A percentile compares a stretch with the other conserved stretches of the same genome.
Conservation (phyloP, 805 yeast species). For the Zygoascus ofunaensis region DNA sequence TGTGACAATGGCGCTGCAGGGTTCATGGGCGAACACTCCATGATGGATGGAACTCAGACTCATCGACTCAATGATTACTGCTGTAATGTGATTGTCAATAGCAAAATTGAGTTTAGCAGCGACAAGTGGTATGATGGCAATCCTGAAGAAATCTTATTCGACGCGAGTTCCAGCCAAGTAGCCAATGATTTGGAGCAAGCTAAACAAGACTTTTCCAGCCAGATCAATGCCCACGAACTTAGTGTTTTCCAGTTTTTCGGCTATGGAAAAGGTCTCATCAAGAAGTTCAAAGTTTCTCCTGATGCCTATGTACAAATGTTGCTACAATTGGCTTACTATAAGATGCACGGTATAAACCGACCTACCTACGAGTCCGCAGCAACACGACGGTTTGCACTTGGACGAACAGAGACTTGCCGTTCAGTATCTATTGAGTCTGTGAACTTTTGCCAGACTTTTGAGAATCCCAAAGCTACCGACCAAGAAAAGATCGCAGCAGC, state of each 20-base stretch:
- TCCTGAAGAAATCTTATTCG: slow-evolving; percentile 39
- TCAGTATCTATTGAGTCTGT: slow-evolving; percentile 66
- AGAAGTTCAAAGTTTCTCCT: slow-evolving; percentile 77
- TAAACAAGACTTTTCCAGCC: slow-evolving; percentile 42
- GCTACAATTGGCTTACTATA: slow-evolving; percentile 84
- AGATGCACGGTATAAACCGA: slow-evolving; percentile 64
- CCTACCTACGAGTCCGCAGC: slow-evolving; percentile 97
- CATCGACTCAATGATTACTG: slow-evolving; percentile 75
- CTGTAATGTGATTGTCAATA: slow-evolving; percentile 44
- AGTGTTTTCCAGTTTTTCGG: slow-evolving; percentile 74
- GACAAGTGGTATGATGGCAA: slow-evolving; percentile 11
- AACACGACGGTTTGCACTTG: slow-evolving; percentile 77
- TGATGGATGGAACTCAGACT: slow-evolving; percentile 97
- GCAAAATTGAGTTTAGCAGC: slow-evolving; percentile 33
- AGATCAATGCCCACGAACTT: slow-evolving; percentile 61
- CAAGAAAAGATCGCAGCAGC: slow-evolving; percentile 58
- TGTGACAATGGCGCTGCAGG: slow-evolving; percentile 82
- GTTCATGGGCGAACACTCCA: slow-evolving; percentile 91
- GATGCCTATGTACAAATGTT: slow-evolving; percentile 89
- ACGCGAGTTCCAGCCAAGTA: slow-evolving; percentile 41
- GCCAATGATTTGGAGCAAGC: slow-evolving; percentile 48
- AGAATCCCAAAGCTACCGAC: slow-evolving; percentile 40
- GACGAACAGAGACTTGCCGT: slow-evolving; percentile 92
- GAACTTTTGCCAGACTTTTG: slow-evolving; percentile 67
- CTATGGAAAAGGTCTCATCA: slow-evolving; percentile 79